Percentiles rank a stretch among this genome's conserved stretches.
Evolutionary conservation across 2,329 filamentous ascomycete species (phyloP).

Genomic region (Sporothrix luriei): DNA sequence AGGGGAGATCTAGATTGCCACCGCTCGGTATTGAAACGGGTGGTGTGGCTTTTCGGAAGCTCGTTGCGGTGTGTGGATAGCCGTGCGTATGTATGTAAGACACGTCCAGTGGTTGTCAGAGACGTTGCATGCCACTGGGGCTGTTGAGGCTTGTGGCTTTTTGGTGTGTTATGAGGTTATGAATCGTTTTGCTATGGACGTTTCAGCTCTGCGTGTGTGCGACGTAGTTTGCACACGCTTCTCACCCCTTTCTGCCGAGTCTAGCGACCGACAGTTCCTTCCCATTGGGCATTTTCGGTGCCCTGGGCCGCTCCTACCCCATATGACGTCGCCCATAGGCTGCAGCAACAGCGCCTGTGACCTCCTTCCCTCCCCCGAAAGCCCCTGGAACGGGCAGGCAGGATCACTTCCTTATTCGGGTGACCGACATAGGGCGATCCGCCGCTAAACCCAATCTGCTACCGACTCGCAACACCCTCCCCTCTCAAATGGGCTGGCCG

Average conservation of each 20-base stretch:
- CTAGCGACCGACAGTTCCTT: conserved; percentile 26
- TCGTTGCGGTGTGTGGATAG: neutral
- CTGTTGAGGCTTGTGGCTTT: neutral
- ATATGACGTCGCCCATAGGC: conserved; percentile 28
- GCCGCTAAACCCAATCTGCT: conserved; percentile 43
- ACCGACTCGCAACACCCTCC: conserved; percentile 40
- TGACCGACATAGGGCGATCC: conserved; percentile 34
- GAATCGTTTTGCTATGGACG: neutral
- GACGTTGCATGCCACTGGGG: neutral
- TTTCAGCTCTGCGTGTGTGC: neutral
- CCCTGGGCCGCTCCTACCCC: neutral
- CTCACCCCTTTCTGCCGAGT: conserved; percentile 15
- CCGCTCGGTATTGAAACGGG: conserved; percentile 26
- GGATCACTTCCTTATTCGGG: conserved; percentile 30
- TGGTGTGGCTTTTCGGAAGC: neutral
- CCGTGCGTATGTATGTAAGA: too few relatives aligned
- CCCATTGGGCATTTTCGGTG: neutral
- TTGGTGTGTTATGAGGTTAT: neutral
- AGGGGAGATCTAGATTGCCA: conserved; percentile 24
- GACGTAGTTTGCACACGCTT: conserved; percentile 13
- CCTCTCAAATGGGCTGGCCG: conserved; percentile 23
- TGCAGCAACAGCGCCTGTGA: neutral
- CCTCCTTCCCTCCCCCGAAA: neutral
- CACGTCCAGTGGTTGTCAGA: neutral
- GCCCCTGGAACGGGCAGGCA: conserved; percentile 8